These are phyloP conservation scores for Solanum tacnaense DNA, from an alignment of 257 asterid genomes.

Conservation along the genomic window DNA sequence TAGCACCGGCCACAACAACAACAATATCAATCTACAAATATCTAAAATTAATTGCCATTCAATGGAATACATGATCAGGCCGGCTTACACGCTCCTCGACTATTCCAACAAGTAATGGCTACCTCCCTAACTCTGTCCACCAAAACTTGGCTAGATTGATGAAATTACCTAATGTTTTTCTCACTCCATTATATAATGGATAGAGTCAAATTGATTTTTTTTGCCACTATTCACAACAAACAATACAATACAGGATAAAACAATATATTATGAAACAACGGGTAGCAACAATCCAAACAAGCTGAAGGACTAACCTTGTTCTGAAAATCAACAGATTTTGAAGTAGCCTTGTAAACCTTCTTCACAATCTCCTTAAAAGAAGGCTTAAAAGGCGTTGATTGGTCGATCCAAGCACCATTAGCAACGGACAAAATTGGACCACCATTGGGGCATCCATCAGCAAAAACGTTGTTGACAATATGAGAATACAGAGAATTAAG, in stretches of 20 bases:
- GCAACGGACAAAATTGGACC: constrained; percentile 41
- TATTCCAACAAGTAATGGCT: background rate
- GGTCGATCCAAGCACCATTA: constrained; percentile 49
- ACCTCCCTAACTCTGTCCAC: background rate
- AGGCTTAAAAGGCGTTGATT: constrained; percentile 23
- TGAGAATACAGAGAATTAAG: constrained; percentile 26
- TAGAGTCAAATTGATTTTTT: background rate
- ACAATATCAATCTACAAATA: background rate
- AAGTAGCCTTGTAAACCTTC: constrained; percentile 32
- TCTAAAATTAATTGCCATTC: background rate
- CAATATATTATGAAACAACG: background rate
- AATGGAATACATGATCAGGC: background rate
- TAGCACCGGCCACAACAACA: background rate
- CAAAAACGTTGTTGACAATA: constrained; percentile 28
- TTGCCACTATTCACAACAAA: background rate
- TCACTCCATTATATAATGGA: background rate
- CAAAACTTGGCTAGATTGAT: background rate
- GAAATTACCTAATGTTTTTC: background rate
- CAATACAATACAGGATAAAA: background rate
- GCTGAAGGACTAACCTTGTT: constrained; percentile 22
- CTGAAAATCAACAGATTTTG: constrained; percentile 34
- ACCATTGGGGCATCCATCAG: constrained; percentile 30
- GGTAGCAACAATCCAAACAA: background rate
- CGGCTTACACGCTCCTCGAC: background rate
- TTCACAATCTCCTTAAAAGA: constrained; percentile 21